Evolutionary conservation across 441 rosid genomes (phyloP).

Genomic region (Adansonia rubrostipa): DNA sequence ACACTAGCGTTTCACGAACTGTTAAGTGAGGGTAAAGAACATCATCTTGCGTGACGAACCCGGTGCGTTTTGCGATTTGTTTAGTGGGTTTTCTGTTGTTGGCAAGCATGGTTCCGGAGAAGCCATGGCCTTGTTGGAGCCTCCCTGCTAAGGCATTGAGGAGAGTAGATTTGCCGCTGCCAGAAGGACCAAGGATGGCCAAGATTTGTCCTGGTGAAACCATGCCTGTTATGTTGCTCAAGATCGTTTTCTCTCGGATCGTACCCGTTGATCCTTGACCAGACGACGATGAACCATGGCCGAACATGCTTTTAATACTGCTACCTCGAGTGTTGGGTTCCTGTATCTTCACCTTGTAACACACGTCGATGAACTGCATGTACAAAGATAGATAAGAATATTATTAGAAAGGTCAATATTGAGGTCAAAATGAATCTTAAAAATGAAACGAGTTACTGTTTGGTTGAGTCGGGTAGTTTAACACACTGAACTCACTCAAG

Average conservation of each 20-base stretch:
- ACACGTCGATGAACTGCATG: constrained; percentile 76
- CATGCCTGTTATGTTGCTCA: constrained; percentile 73
- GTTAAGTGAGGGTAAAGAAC: constrained; percentile 91
- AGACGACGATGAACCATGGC: constrained; percentile 30
- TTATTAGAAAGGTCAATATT: constrained; percentile 17
- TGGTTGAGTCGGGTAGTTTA: not conserved
- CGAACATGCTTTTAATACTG: constrained; percentile 44
- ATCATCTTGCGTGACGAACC: constrained; percentile 89
- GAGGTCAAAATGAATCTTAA: constrained; percentile 33
- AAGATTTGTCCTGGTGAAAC: constrained; percentile 85
- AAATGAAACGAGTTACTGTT: constrained; percentile 28
- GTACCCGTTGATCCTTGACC: constrained; percentile 32
- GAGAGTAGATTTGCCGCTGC: constrained; percentile 87
- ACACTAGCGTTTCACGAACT: constrained; percentile 82
- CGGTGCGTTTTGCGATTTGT: constrained; percentile 60
- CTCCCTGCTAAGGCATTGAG: constrained; percentile 80
- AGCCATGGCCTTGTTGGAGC: constrained; percentile 45
- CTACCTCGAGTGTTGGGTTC: constrained; percentile 31
- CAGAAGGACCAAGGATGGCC: constrained; percentile 91
- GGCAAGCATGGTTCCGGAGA: constrained; percentile 67
- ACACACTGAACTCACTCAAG: not conserved
- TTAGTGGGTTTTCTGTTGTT: constrained; percentile 56
- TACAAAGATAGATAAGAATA: not conserved
- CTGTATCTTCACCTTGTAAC: constrained; percentile 57
- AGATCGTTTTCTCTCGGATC: constrained; percentile 57